Evolutionary conservation across 257 asterid species (phyloP).

Genomic region (Nicotiana noctiflora): DNA sequence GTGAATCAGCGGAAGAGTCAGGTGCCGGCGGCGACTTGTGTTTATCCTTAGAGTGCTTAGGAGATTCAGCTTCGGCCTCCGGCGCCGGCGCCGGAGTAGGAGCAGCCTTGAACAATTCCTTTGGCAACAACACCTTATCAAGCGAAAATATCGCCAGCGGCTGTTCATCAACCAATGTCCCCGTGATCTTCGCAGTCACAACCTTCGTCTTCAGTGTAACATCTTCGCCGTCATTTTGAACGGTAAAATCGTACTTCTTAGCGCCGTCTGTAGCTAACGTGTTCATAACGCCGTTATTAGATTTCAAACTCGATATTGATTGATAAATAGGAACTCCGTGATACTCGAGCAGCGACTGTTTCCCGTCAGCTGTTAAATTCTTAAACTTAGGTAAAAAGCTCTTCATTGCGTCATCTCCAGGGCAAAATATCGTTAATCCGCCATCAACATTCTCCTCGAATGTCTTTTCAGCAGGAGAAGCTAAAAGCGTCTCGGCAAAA

Average conservation of each 20-base stretch:
- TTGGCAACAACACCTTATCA: constrained; percentile 43
- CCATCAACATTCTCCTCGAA: constrained; percentile 35
- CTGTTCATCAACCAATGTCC: constrained; percentile 35
- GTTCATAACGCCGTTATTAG: constrained; percentile 44
- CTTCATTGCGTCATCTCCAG: constrained; percentile 69
- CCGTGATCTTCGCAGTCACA: constrained; percentile 44
- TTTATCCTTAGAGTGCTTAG: constrained; percentile 27
- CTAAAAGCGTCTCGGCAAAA: constrained; percentile 53
- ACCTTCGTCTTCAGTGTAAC: constrained; percentile 41
- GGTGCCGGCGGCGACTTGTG: constrained; percentile 48
- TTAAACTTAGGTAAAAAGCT: constrained; percentile 40
- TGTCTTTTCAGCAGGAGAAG: constrained; percentile 47
- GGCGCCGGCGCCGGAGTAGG: constrained; percentile 46
- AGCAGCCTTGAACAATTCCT: constrained; percentile 38
- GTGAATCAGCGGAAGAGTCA: constrained; percentile 32
- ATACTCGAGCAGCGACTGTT: constrained; percentile 43
- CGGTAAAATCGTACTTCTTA: constrained; percentile 25
- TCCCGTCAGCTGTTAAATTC: constrained; percentile 32
- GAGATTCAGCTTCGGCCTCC: constrained; percentile 28
- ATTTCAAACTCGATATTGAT: constrained; percentile 36
- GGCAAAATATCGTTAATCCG: constrained; percentile 70
- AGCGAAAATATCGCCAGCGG: constrained; percentile 43
- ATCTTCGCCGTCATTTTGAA: constrained; percentile 54
- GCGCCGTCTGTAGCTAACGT: constrained; percentile 59
- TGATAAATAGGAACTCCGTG: constrained; percentile 51